Conservation (phyloP, 2,329 filamentous ascomycete genomes). For the Drechslerella coelobrocha region DNA sequence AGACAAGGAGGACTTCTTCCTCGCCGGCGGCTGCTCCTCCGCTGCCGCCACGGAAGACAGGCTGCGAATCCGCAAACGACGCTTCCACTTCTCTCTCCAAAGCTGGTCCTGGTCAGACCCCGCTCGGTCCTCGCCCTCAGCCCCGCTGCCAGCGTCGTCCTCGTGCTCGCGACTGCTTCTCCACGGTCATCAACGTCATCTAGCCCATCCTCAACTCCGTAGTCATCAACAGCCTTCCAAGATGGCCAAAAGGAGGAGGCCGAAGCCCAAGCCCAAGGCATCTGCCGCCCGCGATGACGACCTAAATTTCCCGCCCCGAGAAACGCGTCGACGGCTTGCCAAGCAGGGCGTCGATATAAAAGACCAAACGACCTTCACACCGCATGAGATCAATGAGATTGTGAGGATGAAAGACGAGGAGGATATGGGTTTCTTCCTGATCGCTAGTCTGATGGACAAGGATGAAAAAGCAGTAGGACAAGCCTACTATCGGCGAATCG, state of each 20-base stretch:
- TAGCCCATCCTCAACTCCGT: neutral
- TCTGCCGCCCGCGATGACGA: neutral
- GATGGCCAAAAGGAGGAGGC: no score
- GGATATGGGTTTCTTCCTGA: conserved; percentile 4
- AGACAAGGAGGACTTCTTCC: conserved; percentile 36
- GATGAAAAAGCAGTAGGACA: conserved; percentile 5
- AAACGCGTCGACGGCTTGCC: neutral
- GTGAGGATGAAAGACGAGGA: conserved; percentile 2
- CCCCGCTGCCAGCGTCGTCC: no score
- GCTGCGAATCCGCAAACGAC: conserved; percentile 13
- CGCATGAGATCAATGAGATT: neutral
- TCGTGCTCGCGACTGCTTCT: neutral
- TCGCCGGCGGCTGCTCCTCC: neutral
- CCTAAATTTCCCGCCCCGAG: neutral
- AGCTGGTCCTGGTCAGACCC: neutral
- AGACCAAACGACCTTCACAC: neutral
- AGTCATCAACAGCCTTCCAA: neutral
- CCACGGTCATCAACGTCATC: neutral
- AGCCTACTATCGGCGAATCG: conserved; percentile 5
- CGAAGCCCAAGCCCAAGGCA: no score
- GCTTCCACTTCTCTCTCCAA: neutral
- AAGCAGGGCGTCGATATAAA: neutral
- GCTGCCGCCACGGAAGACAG: neutral
- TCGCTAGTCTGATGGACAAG: conserved; percentile 8
- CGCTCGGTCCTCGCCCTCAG: neutral